Percentiles rank a stretch among this genome's conserved stretches.
Evolutionary conservation across 2,329 filamentous ascomycete species (phyloP).

Genomic region (Cercospora zeae-maydis): DNA sequence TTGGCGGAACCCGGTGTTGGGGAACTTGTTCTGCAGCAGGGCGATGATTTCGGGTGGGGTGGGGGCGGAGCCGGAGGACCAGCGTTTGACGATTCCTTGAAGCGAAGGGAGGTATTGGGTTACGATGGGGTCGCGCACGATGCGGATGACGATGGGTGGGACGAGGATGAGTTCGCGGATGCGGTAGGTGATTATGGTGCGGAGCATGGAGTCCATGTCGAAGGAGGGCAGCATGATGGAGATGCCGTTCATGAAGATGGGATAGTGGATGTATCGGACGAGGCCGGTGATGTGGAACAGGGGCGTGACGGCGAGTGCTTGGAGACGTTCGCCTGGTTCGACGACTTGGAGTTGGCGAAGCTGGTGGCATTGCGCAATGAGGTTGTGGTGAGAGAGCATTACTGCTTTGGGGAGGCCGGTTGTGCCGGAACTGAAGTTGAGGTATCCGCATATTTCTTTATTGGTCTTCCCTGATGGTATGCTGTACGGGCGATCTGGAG

Average conservation of each 20-base stretch:
- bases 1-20: constrained; percentile 59
- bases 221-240: constrained; percentile 62
- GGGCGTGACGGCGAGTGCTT: constrained; percentile 54
- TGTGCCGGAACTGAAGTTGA: constrained; percentile 50
- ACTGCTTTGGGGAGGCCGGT: constrained; percentile 48
- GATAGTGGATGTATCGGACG: constrained; percentile 59
- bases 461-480: constrained; percentile 52
- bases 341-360: constrained; percentile 47
- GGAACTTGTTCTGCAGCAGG: constrained; percentile 54
- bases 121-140: constrained; percentile 55
- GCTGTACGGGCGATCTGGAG: constrained; percentile 47
- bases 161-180: constrained; percentile 57
- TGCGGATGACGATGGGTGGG: constrained; percentile 58
- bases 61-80: constrained; percentile 60
- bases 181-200: constrained; percentile 48
- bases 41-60: constrained; percentile 55
- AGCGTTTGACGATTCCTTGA: constrained; percentile 45
- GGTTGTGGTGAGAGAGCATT: constrained; percentile 50
- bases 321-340: constrained; percentile 46
- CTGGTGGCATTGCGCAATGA: constrained; percentile 60
- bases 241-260: constrained; percentile 59
- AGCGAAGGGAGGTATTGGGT: constrained; percentile 54
- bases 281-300: constrained; percentile 62
- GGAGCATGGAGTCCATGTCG: constrained; percentile 56
- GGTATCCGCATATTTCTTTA: constrained; percentile 49